Evolutionary conservation across 1,284 basidiomycete genomes (phyloP), one percentile per base, ranked within the genome.

Genomic region (Boletus semigastroideus): DNA sequence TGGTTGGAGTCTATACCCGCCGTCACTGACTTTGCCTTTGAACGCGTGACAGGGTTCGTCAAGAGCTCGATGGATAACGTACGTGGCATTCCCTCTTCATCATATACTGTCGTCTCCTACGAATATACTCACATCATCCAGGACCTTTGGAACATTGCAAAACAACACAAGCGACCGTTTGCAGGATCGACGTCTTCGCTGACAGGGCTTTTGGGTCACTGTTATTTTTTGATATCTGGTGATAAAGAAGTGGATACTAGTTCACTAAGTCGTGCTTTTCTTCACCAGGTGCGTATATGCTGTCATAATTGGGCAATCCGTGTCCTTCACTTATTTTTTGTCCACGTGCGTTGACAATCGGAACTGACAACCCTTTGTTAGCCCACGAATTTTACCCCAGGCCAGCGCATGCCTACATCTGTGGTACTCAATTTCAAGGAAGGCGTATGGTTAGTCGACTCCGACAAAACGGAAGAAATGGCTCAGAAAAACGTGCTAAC

Each of bases 161-260:
- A 80, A 58, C 68, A 70, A 36, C 77, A 90, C 53, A 68, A 76
- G 0, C 80, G 83, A 40, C 75, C 67, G 37, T 98, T 90, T 67
- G 82, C 83, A 16, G 96, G 96, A 1, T 95, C 92, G 10, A 99
- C 96, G 0, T 96, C 93, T n/a, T 95, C 92, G 11, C 73, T 97
- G 54, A 90, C 92, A 0, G 84, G 87, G 31, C 82, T 95, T 53
- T 76, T 98, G 36, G 81, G 83, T 46, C 94, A 98, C 52, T 85
- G 95, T 38, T 98, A 98, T 69, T 94, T 94, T 65, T 76, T 93
- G 2, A 74, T 94, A 30, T 85, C 84, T 27, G 78, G 78, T 0
- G 79, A 86, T 57, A 86, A 82, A 59, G 69, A 71, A 0, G 77
- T 91, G 14, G 81, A 92, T 60, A 78, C 78, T 1, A 71, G 74